These are phyloP conservation scores for Asterophora lycoperdoides DNA, from an alignment of 768 basidiomycete genomes.

Conservation along the genomic window DNA sequence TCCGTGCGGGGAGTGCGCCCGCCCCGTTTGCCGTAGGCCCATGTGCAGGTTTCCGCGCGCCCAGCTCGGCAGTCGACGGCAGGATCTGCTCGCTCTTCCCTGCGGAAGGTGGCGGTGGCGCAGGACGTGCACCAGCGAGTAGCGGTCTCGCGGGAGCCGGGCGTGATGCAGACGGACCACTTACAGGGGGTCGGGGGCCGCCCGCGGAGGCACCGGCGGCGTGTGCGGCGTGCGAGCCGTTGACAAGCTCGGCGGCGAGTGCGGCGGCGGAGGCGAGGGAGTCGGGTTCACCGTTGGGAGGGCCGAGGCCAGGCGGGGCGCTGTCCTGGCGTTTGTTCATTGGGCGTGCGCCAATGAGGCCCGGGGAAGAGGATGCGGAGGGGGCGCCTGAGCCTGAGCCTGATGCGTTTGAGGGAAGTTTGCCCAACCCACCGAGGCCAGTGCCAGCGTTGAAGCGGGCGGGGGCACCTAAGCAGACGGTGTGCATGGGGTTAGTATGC, in stretches of 20 bases:
- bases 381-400: slow-evolving; percentile 22
- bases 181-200: slow-evolving; percentile 3
- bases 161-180: slow-evolving; percentile 44
- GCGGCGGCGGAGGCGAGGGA: slow-evolving; percentile 46
- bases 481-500: slow-evolving; percentile 13
- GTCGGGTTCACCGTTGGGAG: slow-evolving; percentile 39
- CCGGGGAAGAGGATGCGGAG: slow-evolving; percentile 18
- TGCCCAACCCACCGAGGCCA: slow-evolving; percentile 74
- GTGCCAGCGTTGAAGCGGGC: slow-evolving; percentile 89
- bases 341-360: slow-evolving; percentile 21
- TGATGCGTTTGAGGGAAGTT: slow-evolving; percentile 36
- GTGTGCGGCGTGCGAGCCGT: slow-evolving; percentile 41
- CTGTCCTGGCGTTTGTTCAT: slow-evolving; percentile 35
- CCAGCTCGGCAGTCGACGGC: slow-evolving; percentile 62
- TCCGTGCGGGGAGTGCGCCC: slow-evolving; percentile 39
- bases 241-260: slow-evolving; percentile 61
- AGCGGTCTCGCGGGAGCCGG: slow-evolving; percentile 69
- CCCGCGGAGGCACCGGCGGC: slow-evolving; percentile 14
- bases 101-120: slow-evolving; percentile 38
- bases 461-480: slow-evolving; percentile 42
- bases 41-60: slow-evolving; percentile 57
- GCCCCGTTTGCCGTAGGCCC: slow-evolving; percentile 37
- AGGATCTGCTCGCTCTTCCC: slow-evolving; percentile 42
- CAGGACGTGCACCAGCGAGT: slow-evolving; percentile 54
- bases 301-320: slow-evolving; percentile 34